Evolutionary conservation across 2,329 filamentous ascomycete species (phyloP).

Genomic region (Pezicula carpinea): DNA sequence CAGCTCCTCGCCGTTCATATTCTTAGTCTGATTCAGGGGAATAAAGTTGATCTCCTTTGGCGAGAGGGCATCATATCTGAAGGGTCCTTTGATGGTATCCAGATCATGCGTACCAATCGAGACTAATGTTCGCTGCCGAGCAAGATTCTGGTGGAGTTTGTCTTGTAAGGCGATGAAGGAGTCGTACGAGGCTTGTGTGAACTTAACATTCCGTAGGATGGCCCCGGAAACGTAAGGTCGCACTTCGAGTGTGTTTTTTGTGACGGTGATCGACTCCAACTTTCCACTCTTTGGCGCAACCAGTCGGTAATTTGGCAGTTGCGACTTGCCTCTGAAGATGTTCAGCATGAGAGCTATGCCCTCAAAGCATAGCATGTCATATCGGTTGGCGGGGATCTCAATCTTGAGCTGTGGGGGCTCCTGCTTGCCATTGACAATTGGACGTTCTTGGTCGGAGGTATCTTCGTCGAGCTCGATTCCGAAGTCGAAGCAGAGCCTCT

Average conservation of each 20-base stretch:
- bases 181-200: slow-evolving; percentile 86
- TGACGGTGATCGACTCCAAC: slow-evolving; percentile 76
- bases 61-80: slow-evolving; percentile 89
- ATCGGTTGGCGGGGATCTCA: slow-evolving; percentile 93
- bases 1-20: slow-evolving; percentile 81
- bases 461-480: slow-evolving; percentile 96
- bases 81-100: slow-evolving; percentile 88
- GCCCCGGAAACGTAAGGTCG: slow-evolving; percentile 86
- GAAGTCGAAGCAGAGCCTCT: slow-evolving; percentile 97
- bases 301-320: slow-evolving; percentile 75
- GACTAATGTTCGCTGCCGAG: slow-evolving; percentile 88
- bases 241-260: slow-evolving; percentile 69
- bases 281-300: slow-evolving; percentile 68
- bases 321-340: slow-evolving; percentile 76
- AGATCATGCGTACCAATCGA: slow-evolving; percentile 96
- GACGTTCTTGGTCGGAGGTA: slow-evolving; percentile 48
- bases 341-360: slow-evolving; percentile 94
- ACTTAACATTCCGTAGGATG: slow-evolving; percentile 84
- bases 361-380: slow-evolving; percentile 95
- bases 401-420: slow-evolving; percentile 94
- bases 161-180: slow-evolving; percentile 98
- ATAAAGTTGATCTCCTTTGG: slow-evolving; percentile 90
- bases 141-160: slow-evolving; percentile 95
- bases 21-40: slow-evolving; percentile 85
- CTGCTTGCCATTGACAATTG: slow-evolving; percentile 71